Conservation (phyloP, 78 protist genomes). For the Dictyostelium intermedium region DNA sequence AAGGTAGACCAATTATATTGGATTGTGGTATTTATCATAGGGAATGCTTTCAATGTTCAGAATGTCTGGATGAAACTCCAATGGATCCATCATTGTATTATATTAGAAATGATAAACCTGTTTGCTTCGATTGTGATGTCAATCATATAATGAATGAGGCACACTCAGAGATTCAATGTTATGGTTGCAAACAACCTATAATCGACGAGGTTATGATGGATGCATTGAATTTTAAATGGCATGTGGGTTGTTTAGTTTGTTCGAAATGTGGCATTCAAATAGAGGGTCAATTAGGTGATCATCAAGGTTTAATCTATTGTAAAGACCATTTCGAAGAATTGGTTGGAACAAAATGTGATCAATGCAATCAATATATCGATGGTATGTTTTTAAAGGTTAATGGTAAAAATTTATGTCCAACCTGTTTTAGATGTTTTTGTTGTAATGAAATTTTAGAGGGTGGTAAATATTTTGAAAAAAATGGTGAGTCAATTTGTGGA, state of each 20-base stretch:
- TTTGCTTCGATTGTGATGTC: conserved; percentile 54
- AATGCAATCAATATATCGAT: conserved; percentile 31
- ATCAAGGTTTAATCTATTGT: conserved; percentile 61
- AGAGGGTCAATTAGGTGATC: conserved; percentile 68
- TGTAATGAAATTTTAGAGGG: conserved; percentile 29
- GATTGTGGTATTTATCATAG: conserved; percentile 60
- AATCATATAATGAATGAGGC: conserved; percentile 6
- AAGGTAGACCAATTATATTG: conserved; percentile 35
- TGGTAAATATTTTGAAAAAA: conserved; percentile 42
- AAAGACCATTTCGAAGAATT: conserved; percentile 69
- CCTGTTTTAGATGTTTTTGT: conserved; percentile 36
- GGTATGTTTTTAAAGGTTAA: conserved; percentile 52
- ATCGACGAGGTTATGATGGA: conserved; percentile 70
- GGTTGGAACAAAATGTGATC: neutral
- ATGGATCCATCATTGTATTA: conserved; percentile 29
- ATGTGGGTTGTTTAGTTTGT: conserved; percentile 45
- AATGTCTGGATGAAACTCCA: neutral
- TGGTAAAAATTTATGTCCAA: conserved; percentile 48
- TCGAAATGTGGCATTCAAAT: conserved; percentile 4
- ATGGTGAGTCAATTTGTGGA: conserved; percentile 16
- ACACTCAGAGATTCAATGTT: conserved; percentile 18
- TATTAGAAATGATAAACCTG: conserved; percentile 18
- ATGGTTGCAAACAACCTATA: conserved; percentile 36
- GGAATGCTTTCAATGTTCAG: conserved; percentile 35
- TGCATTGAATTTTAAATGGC: conserved; percentile 72